phyloP scores from a whole-genome alignment of 805 yeast species.

The Cyberlindnera maclurae region DNA sequence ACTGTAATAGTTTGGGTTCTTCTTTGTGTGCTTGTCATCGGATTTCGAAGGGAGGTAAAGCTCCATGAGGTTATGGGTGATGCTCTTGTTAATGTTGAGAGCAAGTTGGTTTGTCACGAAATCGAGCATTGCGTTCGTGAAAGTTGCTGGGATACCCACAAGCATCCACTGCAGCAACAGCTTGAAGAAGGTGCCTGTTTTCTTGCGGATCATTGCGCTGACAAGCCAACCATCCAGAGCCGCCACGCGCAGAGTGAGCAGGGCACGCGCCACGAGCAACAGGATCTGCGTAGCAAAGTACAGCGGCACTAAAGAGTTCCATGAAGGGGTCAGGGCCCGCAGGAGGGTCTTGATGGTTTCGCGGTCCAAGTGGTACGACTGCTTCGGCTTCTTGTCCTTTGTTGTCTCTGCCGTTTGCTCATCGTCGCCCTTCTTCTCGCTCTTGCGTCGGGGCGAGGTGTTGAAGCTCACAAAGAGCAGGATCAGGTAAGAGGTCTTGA shows the following conservation, averaged over 20 bases:
- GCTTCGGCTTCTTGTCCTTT: neutral
- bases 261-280: slow-evolving; percentile 59
- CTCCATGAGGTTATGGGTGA: slow-evolving; percentile 58
- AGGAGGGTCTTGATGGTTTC: slow-evolving; percentile 10
- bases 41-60: slow-evolving; percentile 59
- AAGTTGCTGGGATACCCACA: slow-evolving; percentile 79
- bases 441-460: slow-evolving; percentile 11
- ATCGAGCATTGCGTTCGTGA: slow-evolving; percentile 63
- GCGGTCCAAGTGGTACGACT: slow-evolving; percentile 5
- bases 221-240: slow-evolving; percentile 80
- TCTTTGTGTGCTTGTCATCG: slow-evolving; percentile 26
- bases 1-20: slow-evolving; percentile 65
- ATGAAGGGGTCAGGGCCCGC: slow-evolving; percentile 17
- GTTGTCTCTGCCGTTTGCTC: neutral
- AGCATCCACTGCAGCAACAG: slow-evolving; percentile 71
- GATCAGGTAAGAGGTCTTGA: slow-evolving; percentile 22
- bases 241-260: slow-evolving; percentile 75
- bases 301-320: slow-evolving; percentile 20
- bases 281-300: slow-evolving; percentile 21
- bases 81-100: slow-evolving; percentile 50
- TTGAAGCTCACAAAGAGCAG: slow-evolving; percentile 21
- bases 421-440: slow-evolving; percentile 2
- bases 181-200: slow-evolving; percentile 54
- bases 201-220: slow-evolving; percentile 68
- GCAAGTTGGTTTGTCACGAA: slow-evolving; percentile 55